These are phyloP conservation scores for Phytophthora gonapodyides DNA, from an alignment of 352 stramenopile genomes.

Conservation along the genomic window DNA sequence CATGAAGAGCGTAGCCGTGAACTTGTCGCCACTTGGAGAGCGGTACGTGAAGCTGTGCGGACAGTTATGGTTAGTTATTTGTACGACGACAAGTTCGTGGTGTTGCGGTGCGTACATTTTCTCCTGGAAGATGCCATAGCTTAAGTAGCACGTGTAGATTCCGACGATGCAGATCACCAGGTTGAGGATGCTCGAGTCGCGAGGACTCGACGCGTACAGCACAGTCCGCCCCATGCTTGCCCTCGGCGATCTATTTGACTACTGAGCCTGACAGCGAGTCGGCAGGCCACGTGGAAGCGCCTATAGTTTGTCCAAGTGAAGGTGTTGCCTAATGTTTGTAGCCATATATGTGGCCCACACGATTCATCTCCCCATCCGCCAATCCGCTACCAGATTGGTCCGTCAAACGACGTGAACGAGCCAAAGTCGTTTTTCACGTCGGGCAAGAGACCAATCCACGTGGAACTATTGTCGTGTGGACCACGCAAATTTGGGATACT, in stretches of 20 bases:
- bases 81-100: background rate
- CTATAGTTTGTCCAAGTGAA: no score
- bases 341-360: no score
- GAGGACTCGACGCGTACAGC: constrained; percentile 48
- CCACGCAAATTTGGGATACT: no score
- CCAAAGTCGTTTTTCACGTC: no score
- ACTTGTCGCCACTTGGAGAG: constrained; percentile 80
- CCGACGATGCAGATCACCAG: constrained; percentile 84
- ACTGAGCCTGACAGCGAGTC: background rate
- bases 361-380: no score
- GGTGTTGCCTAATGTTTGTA: no score
- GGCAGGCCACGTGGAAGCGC: no score
- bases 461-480: constrained; percentile 1
- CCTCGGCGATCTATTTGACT: constrained; percentile 18
- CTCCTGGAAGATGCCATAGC: constrained; percentile 93
- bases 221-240: constrained; percentile 46
- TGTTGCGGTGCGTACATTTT: constrained; percentile 77
- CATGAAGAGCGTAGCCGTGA: constrained; percentile 92
- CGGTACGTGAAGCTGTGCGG: constrained; percentile 85
- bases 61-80: constrained; percentile 3
- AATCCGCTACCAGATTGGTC: no score
- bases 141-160: constrained; percentile 94
- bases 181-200: constrained; percentile 77
- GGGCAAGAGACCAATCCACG: no score
- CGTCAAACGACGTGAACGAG: no score